Conservation (phyloP, 495 filamentous ascomycete genomes). For the Hypoxylon fragiforme region DNA sequence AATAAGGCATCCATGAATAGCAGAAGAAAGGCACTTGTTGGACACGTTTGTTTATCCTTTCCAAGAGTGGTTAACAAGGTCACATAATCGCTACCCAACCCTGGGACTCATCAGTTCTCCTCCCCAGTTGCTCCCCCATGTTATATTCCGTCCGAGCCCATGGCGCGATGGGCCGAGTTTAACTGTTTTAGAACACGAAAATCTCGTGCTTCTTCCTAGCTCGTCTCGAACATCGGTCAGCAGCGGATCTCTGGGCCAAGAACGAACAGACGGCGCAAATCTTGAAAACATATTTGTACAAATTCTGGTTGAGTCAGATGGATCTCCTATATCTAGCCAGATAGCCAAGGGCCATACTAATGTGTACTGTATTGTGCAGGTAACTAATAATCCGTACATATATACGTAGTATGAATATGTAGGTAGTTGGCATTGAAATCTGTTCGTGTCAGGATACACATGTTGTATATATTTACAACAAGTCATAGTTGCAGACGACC, state of each 20-base stretch:
- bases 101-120: too few species aligned
- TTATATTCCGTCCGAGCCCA: slow-evolving; percentile 12
- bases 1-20: background rate
- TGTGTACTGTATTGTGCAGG: background rate
- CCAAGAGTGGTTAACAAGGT: too few species aligned
- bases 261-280: slow-evolving; percentile 11
- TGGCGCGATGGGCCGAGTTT: background rate
- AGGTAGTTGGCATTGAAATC: too few species aligned
- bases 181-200: slow-evolving; percentile 26
- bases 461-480: too few species aligned
- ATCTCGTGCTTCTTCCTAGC: slow-evolving; percentile 15
- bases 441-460: too few species aligned
- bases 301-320: slow-evolving; percentile 22
- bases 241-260: slow-evolving; percentile 8
- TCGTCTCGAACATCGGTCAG: slow-evolving; percentile 16
- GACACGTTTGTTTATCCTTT: background rate
- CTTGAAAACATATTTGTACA: slow-evolving; percentile 13
- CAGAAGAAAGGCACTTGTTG: too few species aligned
- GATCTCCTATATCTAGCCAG: background rate
- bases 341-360: background rate
- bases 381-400: too few species aligned
- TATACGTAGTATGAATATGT: too few species aligned
- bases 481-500: background rate
- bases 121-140: too few species aligned
- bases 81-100: too few species aligned